Evolutionary conservation across 2,329 filamentous ascomycete genomes (phyloP), one percentile per base, ranked within the genome.

Genomic region (Celoporthe dispersa): DNA sequence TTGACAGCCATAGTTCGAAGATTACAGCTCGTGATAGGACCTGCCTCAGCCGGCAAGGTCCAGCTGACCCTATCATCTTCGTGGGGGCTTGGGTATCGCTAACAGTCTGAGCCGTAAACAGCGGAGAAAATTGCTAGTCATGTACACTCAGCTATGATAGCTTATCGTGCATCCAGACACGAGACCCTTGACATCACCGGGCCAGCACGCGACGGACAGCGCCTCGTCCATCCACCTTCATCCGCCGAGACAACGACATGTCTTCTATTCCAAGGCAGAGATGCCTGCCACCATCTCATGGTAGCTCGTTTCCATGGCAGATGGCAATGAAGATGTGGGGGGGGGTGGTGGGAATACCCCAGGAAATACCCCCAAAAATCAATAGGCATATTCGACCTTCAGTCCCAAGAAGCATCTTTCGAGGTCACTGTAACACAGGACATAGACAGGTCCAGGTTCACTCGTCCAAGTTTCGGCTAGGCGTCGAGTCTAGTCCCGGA

Each of bases 31-130:
- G 64, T 60, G 63, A 65, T 65, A 65, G 63, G 63, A 65, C 63
- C 63, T 65, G 63, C 63, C 63, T 37, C 63, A 65, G 63, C 53
- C 31, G 63, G 63, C 63, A 55, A 65, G 35, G 64, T 37, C 63
- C 64, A 66, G 53, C 64, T 66, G 64, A 66, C 51, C 64, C 62
- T 60, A 60, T 60, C 57, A 22, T n/a, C 57, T 6, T 28, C 28
- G 62, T 64, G 62, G 62, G 62, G 62, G 41, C 19, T 11, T 8
- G 37, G 37, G 57, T 60, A 60, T 37, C 16, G 16, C 31, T 60
- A 60, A n/a, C 57, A 60, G 33, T n/a, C 11, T 9, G 3, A n/a
- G 16, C 19, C 19, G 31, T 19, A 25, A 6, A 2, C 57, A 2
- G 2, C 2, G 57, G 9, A 9, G 16, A 25, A 37, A 3, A n/a